Base-by-base conservation (phyloP, 306 rosid species). In the Vigna unguiculata region DNA sequence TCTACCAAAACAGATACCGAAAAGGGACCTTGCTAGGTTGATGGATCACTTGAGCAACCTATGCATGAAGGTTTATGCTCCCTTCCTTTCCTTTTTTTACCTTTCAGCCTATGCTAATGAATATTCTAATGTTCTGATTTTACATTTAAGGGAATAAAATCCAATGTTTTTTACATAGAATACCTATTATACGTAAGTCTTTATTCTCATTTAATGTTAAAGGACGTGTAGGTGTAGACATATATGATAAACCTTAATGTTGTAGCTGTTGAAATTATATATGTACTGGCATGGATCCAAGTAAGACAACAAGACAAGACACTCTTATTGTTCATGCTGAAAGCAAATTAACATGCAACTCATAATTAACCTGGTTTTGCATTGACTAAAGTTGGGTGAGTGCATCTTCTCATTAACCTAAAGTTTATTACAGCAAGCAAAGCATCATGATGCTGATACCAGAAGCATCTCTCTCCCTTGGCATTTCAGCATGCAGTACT, bases 81-180 rank as follows among this genome's bases (percentile, higher is more conserved):
- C n/a, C 52, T 4, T 20, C 45, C 6, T 7, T 3, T 0, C 6
- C 7, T 52, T 4, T 4, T 10, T 22, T 19, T 69, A 62, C 25
- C 40, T 38, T 24, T 15, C n/a, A 76, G 72, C 38, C 48, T 51
- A n/a, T 49, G 16, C 25, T 53, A 20, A 20, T 64, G 79, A 72
- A 64, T 72, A 80, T 72, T 72, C 74, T 57, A 54, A 54, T 80
- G 46, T 60, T 24, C 24, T 65, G 53, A 5, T 61, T 53, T 72
- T 54, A 30, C 52, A 63, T 24, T 48, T 61, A 43, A 36, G 45
- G 9, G 45, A 13, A 59, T 59, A 24, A 61, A 61, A 36, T 34
- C 36, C 24, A 22, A 38, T 43, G 66, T 25, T 22, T 25, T 22
- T 52, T 51, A 25, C 72, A 40, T 40, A 40, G 2, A 38, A 38